Conservation (phyloP, 495 filamentous ascomycete species). For the Xylaria venustula region DNA sequence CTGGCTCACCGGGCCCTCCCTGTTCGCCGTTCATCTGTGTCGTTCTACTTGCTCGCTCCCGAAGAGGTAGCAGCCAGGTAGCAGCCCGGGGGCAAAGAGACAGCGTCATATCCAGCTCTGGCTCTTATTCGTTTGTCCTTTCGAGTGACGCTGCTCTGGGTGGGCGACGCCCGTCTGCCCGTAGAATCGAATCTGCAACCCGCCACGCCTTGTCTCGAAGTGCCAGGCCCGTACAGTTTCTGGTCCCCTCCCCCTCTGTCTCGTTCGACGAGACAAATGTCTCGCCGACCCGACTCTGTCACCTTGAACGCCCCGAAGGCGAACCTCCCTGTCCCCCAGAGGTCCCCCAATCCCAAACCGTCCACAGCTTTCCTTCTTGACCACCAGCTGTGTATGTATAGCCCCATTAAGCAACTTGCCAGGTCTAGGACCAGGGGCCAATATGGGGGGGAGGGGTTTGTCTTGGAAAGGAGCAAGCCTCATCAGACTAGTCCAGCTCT, state of each 20-base stretch:
- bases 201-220: constrained; percentile 14
- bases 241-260: constrained; percentile 6
- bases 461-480: constrained; percentile 18
- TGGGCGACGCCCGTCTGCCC: constrained; percentile 3
- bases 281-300: constrained; percentile 14
- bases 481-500: constrained; percentile 16
- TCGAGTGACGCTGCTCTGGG: not conserved
- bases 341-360: constrained; percentile 6
- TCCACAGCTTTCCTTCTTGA: not conserved
- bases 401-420: constrained; percentile 16
- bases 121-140: not conserved
- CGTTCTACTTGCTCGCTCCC: constrained; percentile 1
- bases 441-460: not conserved
- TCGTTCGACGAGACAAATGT: constrained; percentile 13
- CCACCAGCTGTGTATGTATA: constrained; percentile 15
- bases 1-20: constrained; percentile 10
- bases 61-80: constrained; percentile 1
- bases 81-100: not conserved
- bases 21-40: constrained; percentile 7
- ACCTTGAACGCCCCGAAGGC: constrained; percentile 8
- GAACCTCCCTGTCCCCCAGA: constrained; percentile 9
- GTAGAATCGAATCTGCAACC: constrained; percentile 8
- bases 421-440: constrained; percentile 1
- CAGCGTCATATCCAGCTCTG: not conserved
- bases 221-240: constrained; percentile 7